Evolutionary conservation across 352 stramenopile genomes (phyloP).

Genomic region (Phytophthora sojae): DNA sequence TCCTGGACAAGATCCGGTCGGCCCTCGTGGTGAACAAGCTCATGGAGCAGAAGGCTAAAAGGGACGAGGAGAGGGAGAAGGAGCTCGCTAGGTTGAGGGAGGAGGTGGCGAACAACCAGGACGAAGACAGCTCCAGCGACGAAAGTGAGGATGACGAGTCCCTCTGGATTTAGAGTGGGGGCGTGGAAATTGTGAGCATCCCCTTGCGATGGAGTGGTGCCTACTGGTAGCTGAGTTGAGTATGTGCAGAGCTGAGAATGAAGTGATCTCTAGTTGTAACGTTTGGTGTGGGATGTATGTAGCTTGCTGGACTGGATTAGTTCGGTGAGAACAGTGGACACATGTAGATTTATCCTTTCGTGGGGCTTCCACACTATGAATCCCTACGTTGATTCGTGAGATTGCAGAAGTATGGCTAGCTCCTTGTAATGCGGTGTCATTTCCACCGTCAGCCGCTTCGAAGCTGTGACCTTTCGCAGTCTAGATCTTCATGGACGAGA

Average conservation of each 20-base stretch:
- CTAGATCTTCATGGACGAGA: slow-evolving; percentile 28
- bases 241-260: slow-evolving; percentile 26
- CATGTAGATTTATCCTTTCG: background rate
- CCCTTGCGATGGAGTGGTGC: background rate
- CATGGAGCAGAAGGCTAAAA: slow-evolving; percentile 47
- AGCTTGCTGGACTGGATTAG: background rate
- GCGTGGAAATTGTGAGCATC: background rate
- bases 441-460: background rate
- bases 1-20: slow-evolving; percentile 47
- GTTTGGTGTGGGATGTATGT: background rate
- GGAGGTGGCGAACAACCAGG: slow-evolving; percentile 25
- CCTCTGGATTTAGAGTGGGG: slow-evolving; percentile 47
- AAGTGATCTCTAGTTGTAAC: slow-evolving; percentile 22
- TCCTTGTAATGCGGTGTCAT: background rate
- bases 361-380: background rate
- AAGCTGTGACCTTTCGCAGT: slow-evolving; percentile 28
- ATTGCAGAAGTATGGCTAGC: background rate
- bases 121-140: slow-evolving; percentile 34
- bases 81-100: slow-evolving; percentile 27
- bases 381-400: background rate
- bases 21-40: slow-evolving; percentile 61
- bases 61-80: slow-evolving; percentile 44
- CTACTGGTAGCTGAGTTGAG: background rate
- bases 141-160: slow-evolving; percentile 46
- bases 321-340: background rate